These are phyloP conservation scores for Candida sp. DNA, from an alignment of 1,139 yeast genomes.

Conservation along the genomic window DNA sequence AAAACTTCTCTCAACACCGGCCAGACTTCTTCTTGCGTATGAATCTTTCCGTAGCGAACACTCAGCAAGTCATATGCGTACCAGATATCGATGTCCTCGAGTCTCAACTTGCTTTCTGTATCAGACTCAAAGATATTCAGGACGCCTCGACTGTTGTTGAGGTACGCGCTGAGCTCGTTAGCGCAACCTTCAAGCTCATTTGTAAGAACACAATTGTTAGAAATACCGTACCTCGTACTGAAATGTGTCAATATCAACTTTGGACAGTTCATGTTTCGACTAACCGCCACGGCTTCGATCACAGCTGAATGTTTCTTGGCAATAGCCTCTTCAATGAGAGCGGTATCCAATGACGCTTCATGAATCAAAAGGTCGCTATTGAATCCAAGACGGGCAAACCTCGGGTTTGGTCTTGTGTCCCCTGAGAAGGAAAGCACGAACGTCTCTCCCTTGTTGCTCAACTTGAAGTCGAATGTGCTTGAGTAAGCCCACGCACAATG, in stretches of 20 bases:
- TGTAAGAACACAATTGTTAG: conserved; percentile 48
- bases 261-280: conserved; percentile 72
- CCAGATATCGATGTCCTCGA: conserved; percentile 36
- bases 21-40: conserved; percentile 15
- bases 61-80: conserved; percentile 49
- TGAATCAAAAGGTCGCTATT: conserved; percentile 84
- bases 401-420: conserved; percentile 84
- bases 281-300: conserved; percentile 80
- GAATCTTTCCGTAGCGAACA: conserved; percentile 23
- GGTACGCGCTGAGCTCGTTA: conserved; percentile 27
- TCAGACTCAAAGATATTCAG: conserved; percentile 32
- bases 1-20: conserved; percentile 10
- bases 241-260: conserved; percentile 86
- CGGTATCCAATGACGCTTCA: conserved; percentile 92
- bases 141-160: conserved; percentile 21
- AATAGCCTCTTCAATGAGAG: conserved; percentile 77
- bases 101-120: conserved; percentile 5
- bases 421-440: conserved; percentile 92
- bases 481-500: conserved; percentile 91
- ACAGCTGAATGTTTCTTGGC: conserved; percentile 90
- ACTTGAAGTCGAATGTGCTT: conserved; percentile 56
- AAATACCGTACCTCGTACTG: conserved; percentile 84
- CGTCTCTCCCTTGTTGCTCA: conserved; percentile 22
- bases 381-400: conserved; percentile 64
- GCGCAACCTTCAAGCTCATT: conserved; percentile 26